Percentiles rank a stretch among this genome's conserved stretches.
Conservation (phyloP, 202 grass and related monocot species). For the Sporobolus alterniflorus region DNA sequence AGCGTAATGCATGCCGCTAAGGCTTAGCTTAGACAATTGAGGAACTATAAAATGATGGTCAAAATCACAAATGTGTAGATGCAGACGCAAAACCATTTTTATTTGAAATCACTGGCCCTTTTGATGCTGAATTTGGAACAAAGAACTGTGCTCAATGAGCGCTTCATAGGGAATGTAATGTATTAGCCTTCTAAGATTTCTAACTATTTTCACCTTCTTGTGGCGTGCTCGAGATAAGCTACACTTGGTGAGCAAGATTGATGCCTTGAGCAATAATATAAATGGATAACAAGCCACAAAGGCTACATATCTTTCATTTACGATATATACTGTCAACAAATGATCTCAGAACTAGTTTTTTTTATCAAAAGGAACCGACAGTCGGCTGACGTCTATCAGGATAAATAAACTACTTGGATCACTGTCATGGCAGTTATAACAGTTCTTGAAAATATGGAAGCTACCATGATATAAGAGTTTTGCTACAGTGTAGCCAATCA, state of each 20-base stretch:
- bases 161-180: not conserved
- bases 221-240: not conserved
- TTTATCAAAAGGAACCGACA: not conserved
- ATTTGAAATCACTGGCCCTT: not conserved
- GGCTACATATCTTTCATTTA: not conserved
- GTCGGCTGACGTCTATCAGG: not conserved
- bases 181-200: not conserved
- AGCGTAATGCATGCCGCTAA: conserved; percentile 10
- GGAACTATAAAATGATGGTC: not conserved
- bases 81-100: not conserved
- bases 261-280: not conserved
- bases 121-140: not conserved
- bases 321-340: conserved; percentile 1
- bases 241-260: not conserved
- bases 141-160: not conserved
- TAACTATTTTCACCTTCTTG: not conserved
- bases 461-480: not conserved
- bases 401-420: conserved; percentile 6
- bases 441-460: not conserved
- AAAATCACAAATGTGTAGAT: not conserved
- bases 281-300: not conserved
- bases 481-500: no score
- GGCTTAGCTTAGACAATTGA: conserved; percentile 3
- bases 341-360: not conserved
- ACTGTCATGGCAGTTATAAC: not conserved